Evolutionary conservation across 2,329 filamentous ascomycete genomes (phyloP).

Genomic region (Colletotrichum horii): DNA sequence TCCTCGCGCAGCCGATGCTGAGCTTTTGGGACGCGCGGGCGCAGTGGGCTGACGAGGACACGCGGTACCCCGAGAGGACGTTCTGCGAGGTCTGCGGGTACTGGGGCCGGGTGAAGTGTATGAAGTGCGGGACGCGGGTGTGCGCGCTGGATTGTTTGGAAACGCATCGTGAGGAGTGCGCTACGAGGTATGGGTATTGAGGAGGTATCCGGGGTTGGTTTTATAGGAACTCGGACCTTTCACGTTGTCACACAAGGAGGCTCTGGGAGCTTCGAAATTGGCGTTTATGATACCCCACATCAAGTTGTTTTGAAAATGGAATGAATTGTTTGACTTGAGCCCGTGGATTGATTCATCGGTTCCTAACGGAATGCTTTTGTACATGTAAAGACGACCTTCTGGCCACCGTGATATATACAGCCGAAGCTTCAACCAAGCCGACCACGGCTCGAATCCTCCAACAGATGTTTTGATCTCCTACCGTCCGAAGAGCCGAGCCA

Average conservation of each 20-base stretch:
- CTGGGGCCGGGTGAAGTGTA: slow-evolving; percentile 78
- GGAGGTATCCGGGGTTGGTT: not conserved
- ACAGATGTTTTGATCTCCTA: not conserved
- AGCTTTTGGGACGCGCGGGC: slow-evolving; percentile 70
- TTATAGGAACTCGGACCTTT: not conserved
- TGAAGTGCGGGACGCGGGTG: slow-evolving; percentile 79
- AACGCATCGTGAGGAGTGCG: slow-evolving; percentile 73
- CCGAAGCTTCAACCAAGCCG: not conserved
- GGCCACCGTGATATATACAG: not conserved
- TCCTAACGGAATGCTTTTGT: not conserved
- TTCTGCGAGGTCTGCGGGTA: slow-evolving; percentile 86
- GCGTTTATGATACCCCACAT: not conserved
- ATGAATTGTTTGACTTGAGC: not conserved
- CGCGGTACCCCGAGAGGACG: slow-evolving; percentile 60
- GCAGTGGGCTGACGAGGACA: slow-evolving; percentile 43
- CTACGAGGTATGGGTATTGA: slow-evolving; percentile 65
- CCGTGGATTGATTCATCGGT: not conserved
- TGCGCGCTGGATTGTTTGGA: slow-evolving; percentile 79
- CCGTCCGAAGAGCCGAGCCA: not conserved
- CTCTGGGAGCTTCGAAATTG: not conserved
- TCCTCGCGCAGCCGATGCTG: slow-evolving; percentile 69
- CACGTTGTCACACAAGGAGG: not conserved
- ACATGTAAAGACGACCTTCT: not conserved
- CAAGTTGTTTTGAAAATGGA: not conserved
- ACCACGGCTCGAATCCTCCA: not conserved